These are phyloP conservation scores for Ambrosia artemisiifolia DNA, from an alignment of 129 eudicot genomes.

Conservation along the genomic window DNA sequence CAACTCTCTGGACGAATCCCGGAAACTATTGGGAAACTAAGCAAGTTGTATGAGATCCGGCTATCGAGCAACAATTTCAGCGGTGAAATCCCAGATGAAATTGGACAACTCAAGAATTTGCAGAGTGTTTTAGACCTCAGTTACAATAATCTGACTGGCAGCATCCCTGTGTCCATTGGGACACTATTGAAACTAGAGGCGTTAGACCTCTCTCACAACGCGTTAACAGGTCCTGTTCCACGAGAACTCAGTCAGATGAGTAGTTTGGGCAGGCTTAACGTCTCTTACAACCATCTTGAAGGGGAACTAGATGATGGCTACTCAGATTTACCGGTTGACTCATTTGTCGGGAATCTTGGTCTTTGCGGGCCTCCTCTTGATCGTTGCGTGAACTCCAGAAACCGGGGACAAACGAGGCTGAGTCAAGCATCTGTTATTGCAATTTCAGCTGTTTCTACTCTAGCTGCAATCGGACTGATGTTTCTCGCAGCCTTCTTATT, in stretches of 20 bases:
- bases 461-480: conserved; percentile 49
- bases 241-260: conserved; percentile 66
- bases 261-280: conserved; percentile 71
- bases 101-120: conserved; percentile 69
- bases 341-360: conserved; percentile 62
- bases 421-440: conserved; percentile 50
- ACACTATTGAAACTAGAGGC: conserved; percentile 72
- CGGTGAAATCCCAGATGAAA: conserved; percentile 66
- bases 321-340: conserved; percentile 63
- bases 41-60: conserved; percentile 73
- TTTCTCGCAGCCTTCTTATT: conserved; percentile 54
- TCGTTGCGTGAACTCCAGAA: conserved; percentile 35
- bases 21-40: conserved; percentile 53
- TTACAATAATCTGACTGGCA: conserved; percentile 68
- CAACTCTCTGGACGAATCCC: conserved; percentile 72
- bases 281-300: conserved; percentile 73
- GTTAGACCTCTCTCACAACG: conserved; percentile 76
- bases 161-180: conserved; percentile 64
- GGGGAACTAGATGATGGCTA: conserved; percentile 65
- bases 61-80: conserved; percentile 64
- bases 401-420: conserved; percentile 28
- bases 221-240: conserved; percentile 68
- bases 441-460: conserved; percentile 57
- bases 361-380: conserved; percentile 82
- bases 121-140: conserved; percentile 83